A percentile compares a stretch with the other conserved stretches of the same genome.
phyloP scores from a whole-genome alignment of 116 monocot genomes.

The Phalaenopsis hybrid region DNA sequence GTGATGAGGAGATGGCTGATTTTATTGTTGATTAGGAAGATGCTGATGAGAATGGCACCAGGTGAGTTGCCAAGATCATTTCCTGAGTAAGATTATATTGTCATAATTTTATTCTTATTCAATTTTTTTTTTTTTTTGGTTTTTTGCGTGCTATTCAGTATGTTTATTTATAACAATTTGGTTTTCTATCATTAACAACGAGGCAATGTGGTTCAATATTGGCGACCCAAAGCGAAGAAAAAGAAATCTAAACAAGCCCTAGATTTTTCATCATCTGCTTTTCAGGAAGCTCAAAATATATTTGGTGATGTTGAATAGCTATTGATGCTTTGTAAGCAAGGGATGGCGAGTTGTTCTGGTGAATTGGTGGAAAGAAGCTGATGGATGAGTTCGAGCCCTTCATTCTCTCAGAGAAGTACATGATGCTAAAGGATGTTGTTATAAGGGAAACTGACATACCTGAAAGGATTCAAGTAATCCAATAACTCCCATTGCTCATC shows the following conservation, averaged over 20 bases:
- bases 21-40: constrained; percentile 97
- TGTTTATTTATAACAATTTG: neutral
- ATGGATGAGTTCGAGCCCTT: constrained; percentile 95
- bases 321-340: constrained; percentile 51
- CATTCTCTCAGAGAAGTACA: constrained; percentile 86
- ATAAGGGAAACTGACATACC: constrained; percentile 82
- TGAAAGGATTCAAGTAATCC: constrained; percentile 82
- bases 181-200: neutral
- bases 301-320: constrained; percentile 97
- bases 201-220: constrained; percentile 11
- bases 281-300: constrained; percentile 95
- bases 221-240: constrained; percentile 59
- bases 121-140: neutral
- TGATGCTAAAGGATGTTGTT: constrained; percentile 70
- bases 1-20: constrained; percentile 90
- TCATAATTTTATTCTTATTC: too few relatives aligned
- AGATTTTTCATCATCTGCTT: constrained; percentile 78
- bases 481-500: neutral
- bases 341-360: constrained; percentile 33
- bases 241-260: constrained; percentile 67
- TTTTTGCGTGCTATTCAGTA: neutral
- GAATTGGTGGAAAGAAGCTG: constrained; percentile 43
- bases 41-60: constrained; percentile 73
- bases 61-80: constrained; percentile 30
- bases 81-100: neutral